Evolutionary conservation across 1,284 basidiomycete genomes (phyloP).

Genomic region (Fomitiporia mediterranea): DNA sequence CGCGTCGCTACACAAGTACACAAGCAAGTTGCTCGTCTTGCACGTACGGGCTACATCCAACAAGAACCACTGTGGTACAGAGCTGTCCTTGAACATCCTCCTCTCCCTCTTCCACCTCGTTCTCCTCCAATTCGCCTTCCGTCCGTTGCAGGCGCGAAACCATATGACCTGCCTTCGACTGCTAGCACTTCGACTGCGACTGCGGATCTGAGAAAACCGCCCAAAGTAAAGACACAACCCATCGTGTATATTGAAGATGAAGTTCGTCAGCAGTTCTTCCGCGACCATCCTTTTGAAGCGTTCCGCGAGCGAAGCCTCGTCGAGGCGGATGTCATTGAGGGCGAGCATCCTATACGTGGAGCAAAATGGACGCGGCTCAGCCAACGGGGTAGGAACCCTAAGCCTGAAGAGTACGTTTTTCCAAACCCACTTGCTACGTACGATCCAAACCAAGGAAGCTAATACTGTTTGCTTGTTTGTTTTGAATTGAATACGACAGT

Average conservation of each 20-base stretch:
- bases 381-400: slow-evolving; percentile 80
- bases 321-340: slow-evolving; percentile 59
- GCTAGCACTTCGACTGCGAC: slow-evolving; percentile 25
- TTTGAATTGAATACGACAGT: too few relatives aligned
- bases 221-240: slow-evolving; percentile 52
- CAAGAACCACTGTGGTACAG: slow-evolving; percentile 81
- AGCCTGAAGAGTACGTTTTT: slow-evolving; percentile 87
- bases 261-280: slow-evolving; percentile 88
- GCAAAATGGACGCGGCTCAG: slow-evolving; percentile 67
- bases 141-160: slow-evolving; percentile 26
- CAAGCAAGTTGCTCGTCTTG: slow-evolving; percentile 79
- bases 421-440: neutral
- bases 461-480: slow-evolving; percentile 14
- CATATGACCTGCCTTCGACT: slow-evolving; percentile 41
- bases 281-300: slow-evolving; percentile 95
- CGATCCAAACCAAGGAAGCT: slow-evolving; percentile 20
- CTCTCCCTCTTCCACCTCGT: slow-evolving; percentile 77
- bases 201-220: slow-evolving; percentile 29
- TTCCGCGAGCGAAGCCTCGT: slow-evolving; percentile 78
- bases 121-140: slow-evolving; percentile 49
- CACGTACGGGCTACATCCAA: slow-evolving; percentile 66
- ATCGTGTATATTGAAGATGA: slow-evolving; percentile 85
- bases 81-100: slow-evolving; percentile 84
- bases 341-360: slow-evolving; percentile 55
- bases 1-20: slow-evolving; percentile 87